Evolutionary conservation across 177 flowering plant species (phyloP), one percentile per base, ranked within the genome.

Genomic region (Vitis hybrid): DNA sequence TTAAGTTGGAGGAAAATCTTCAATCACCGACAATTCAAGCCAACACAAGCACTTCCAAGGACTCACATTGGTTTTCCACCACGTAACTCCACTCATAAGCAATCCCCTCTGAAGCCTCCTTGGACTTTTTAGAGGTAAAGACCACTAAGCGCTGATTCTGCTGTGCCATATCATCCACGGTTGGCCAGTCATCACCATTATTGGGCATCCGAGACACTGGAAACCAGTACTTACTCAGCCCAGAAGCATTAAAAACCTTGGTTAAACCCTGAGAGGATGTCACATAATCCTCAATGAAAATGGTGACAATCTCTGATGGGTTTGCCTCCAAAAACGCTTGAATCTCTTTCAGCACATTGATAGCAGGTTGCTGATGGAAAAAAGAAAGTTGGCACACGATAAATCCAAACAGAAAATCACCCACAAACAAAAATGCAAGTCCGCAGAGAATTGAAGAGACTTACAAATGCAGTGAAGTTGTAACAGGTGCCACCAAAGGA

Each of bases 61-160:
- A 71, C 91, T 82, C 56, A 90, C 95, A 87, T 57, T 90, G 89
- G 67, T 79, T 88, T 79, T 90, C 95, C 13, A 88, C 95, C 8
- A 88, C 80, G 58, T 85, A 90, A 35, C 60, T 78, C 92, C 92
- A 90, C 46, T 87, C 63, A 65, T 84, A 87, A 15, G 95, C 95
- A 63, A 90, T 81, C 35, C 84, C 86, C 48, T 90, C 95, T 3
- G 86, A 66, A 11, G 88, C 82, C 69, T 90, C 92, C 72, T 90
- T 90, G 0, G 78, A 46, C 14, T 74, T 24, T 59, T 73, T 83
- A n/a, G 95, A 90, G 15, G 90, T 84, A 71, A 90, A 90, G 19
- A 88, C 92, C 11, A 90, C 78, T 54, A 90, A 52, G 2, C 95
- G 82, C 73, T 88, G 90, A 65, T 88, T 90, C 63, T 82, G 68